Base-by-base conservation (phyloP, 2,329 filamentous ascomycete genomes). In the Neonectria sp. region DNA sequence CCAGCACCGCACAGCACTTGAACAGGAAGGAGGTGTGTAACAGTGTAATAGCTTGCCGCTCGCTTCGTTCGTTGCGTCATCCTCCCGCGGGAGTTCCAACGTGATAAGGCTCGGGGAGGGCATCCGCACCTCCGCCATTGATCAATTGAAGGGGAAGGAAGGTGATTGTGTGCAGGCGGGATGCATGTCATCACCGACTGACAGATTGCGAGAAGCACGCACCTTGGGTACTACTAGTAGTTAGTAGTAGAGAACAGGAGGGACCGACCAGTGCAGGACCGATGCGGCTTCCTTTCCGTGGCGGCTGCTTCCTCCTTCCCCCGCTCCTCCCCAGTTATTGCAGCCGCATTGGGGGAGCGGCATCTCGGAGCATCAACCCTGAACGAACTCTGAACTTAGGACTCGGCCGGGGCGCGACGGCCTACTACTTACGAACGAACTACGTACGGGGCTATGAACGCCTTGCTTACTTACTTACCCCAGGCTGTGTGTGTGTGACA, bases 331-430 rank as follows among this genome's bases (percentile, higher is more conserved):
- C 33, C 51, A 46, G 33, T 31, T 33, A 45, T 58, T 37, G 45
- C 43, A 35, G 60, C 53, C 61, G 55, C 55, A 53, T 63, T 53
- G 46, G 61, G 46, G 45, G 27, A 45, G 24, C 60, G 53, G 60
- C 60, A 52, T 21, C 60, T 48, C 37, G n/a, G 49, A 45, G 25
- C 24, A 11, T 62, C 60, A 24, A 33, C 45, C 56, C 31, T 35
- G 58, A 52, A 52, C 43, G 58, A 52, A 52, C 43, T 49, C 40
- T 15, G 37, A 60, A 60, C 40, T 25, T 21, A 24, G 51, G 33
- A 40, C 37, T 40, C 37, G 37, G 37, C 37, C 37, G 37, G 37
- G 37, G 37, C 37, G 37, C 37, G 37, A 40, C 37, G 37, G 17
- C 37, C 37, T 17, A 7, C 37, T 35, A 9, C 33, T 12, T 33